Evolutionary conservation across 2,329 filamentous ascomycete genomes (phyloP), one percentile per base, ranked within the genome.

Genomic region (Botrytis elliptica): DNA sequence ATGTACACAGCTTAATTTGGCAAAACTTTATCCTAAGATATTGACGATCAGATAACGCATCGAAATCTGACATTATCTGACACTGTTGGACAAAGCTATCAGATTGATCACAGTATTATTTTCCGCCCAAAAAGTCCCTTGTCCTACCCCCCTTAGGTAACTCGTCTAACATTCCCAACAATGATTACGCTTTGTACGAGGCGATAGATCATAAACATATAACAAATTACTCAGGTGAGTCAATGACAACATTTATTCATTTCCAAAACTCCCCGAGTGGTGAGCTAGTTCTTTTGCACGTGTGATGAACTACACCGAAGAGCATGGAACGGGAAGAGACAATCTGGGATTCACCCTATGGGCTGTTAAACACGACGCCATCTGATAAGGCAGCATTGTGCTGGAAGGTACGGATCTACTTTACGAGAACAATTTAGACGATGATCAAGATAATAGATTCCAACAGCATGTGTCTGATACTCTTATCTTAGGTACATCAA

Each of bases 211-310:
- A 36, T 25, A 71, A 40, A 42, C 25, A 10, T 8, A 65, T 52
- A n/a, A 33, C 1, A 71, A 71, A 64, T 71, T 60, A 29, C 59
- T 71, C 69, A 71, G 59, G 69, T 71, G 69, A 71, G 69, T 64
- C 59, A 55, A 64, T 33, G 33, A 40, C 33, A 71, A 64, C 69
- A 33, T 71, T 33, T 18, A 29, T 33, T 16, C n/a, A 18, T 29
- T 22, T 52, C 18, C 25, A 20, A 52, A n/a, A 16, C 12, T 33
- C 6, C 55, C 36, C 36, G 25, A 55, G n/a, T 38, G 59, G 44
- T 71, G 44, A 25, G 38, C 33, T 71, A 12, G 44, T 49, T 4
- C 18, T 1, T 71, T 38, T 64, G 44, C 69, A 71, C 59, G 69
- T 71, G 59, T 64, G 12, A 52, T n/a, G 36, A 62, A 62, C 49